A percentile compares a stretch with the other conserved stretches of the same genome.
phyloP scores from a whole-genome alignment of 495 filamentous ascomycete species.

The Aspergillus nidulans region DNA sequence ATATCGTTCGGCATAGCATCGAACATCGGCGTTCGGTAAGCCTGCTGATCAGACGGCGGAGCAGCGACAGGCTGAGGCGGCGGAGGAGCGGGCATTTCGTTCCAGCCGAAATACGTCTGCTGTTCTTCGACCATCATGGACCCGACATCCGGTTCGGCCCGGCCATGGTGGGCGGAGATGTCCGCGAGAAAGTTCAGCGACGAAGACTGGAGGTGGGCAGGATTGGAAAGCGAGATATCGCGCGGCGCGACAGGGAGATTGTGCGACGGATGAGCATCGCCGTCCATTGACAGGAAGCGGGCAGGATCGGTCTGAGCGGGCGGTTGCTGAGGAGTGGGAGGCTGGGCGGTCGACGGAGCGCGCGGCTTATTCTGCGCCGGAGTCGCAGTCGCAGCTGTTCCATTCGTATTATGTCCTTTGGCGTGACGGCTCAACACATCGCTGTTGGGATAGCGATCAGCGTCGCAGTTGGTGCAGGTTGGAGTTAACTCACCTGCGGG shows the following conservation, averaged over 20 bases:
- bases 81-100: constrained; percentile 21
- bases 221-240: constrained; percentile 22
- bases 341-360: constrained; percentile 13
- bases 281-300: constrained; percentile 19
- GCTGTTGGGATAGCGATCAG: constrained; percentile 24
- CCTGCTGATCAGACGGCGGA: constrained; percentile 13
- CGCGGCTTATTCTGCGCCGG: constrained; percentile 20
- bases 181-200: constrained; percentile 39
- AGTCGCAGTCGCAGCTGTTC: constrained; percentile 23
- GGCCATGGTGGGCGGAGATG: constrained; percentile 36
- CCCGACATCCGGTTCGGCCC: constrained; percentile 29
- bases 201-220: constrained; percentile 22
- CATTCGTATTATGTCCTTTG: constrained; percentile 44
- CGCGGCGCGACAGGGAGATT: constrained; percentile 18
- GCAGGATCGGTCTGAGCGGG: constrained; percentile 19
- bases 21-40: constrained; percentile 24
- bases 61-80: neutral
- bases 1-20: constrained; percentile 32
- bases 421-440: constrained; percentile 51
- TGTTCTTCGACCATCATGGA: constrained; percentile 36
- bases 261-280: constrained; percentile 15
- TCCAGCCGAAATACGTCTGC: constrained; percentile 34
- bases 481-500: constrained; percentile 40
- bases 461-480: neutral
- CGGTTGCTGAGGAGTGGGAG: constrained; percentile 21